These are phyloP conservation scores for Arachis monticola DNA, from an alignment of 331 rosid genomes.

Conservation along the genomic window DNA sequence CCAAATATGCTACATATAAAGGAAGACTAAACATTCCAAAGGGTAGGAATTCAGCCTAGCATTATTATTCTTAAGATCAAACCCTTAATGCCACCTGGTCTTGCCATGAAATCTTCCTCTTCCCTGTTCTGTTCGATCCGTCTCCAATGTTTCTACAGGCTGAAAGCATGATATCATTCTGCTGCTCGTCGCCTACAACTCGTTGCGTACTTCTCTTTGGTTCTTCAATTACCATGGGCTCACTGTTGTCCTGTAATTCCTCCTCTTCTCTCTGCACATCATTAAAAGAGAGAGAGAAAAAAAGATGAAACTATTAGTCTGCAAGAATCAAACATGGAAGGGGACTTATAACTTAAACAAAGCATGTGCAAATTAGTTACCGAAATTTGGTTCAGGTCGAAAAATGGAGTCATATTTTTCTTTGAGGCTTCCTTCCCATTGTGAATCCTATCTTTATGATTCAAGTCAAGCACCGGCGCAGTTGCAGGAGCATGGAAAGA, in stretches of 20 bases:
- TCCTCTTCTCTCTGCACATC: constrained; percentile 80
- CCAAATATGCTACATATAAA: constrained; percentile 37
- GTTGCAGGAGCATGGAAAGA: constrained; percentile 54
- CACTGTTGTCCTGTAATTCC: constrained; percentile 63
- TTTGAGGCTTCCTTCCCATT: constrained; percentile 63
- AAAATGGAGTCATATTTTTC: constrained; percentile 59
- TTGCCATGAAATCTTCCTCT: constrained; percentile 99
- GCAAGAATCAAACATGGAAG: constrained; percentile 9
- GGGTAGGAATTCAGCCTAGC: constrained; percentile 32
- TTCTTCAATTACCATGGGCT: constrained; percentile 63
- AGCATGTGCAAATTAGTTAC: constrained; percentile 46
- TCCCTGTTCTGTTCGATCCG: constrained; percentile 76
- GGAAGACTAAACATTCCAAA: constrained; percentile 46
- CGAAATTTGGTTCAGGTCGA: constrained; percentile 98
- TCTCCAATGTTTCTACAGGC: constrained; percentile 76
- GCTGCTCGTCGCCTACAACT: constrained; percentile 66
- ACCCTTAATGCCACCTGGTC: constrained; percentile 95
- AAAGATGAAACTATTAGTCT: constrained; percentile 19
- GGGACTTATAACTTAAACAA: constrained; percentile 18
- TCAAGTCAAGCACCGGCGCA: constrained; percentile 62
- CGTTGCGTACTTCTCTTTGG: constrained; percentile 70
- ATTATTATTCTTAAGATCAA: constrained; percentile 46
- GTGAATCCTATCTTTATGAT: constrained; percentile 61
- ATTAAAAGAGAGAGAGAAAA: not conserved
- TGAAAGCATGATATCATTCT: constrained; percentile 73